Evolutionary conservation across 495 filamentous ascomycete genomes (phyloP).

Genomic region (Aspergillus biplanus): DNA sequence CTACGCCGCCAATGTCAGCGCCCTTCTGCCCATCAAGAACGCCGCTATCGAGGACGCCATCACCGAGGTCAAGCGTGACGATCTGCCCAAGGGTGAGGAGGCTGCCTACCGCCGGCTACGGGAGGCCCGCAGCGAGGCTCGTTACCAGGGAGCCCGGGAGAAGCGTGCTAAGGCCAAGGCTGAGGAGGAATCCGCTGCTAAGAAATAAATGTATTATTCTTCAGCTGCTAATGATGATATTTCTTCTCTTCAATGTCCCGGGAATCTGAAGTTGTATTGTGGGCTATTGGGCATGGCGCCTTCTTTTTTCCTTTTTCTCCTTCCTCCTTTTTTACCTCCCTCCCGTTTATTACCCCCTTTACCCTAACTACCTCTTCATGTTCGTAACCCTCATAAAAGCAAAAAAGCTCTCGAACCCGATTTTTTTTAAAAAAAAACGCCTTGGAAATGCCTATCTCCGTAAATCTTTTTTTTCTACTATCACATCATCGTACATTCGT

Average conservation of each 20-base stretch:
- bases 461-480: neutral
- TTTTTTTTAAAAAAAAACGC: slow-evolving; percentile 47
- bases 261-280: slow-evolving; percentile 44
- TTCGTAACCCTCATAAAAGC: slow-evolving; percentile 21
- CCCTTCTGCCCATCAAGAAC: slow-evolving; percentile 73
- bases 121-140: slow-evolving; percentile 81
- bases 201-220: slow-evolving; percentile 76
- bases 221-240: slow-evolving; percentile 52
- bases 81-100: slow-evolving; percentile 76
- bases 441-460: slow-evolving; percentile 23
- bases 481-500: neutral
- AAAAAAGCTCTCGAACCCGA: slow-evolving; percentile 48
- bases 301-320: slow-evolving; percentile 27
- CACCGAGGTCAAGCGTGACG: slow-evolving; percentile 79
- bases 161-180: slow-evolving; percentile 94
- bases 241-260: slow-evolving; percentile 44
- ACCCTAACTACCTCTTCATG: slow-evolving; percentile 37
- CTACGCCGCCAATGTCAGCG: slow-evolving; percentile 56
- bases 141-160: slow-evolving; percentile 79
- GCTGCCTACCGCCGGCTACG: slow-evolving; percentile 85
- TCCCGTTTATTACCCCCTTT: slow-evolving; percentile 25
- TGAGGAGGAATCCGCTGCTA: slow-evolving; percentile 83
- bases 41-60: slow-evolving; percentile 58
- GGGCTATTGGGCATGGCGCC: slow-evolving; percentile 45
- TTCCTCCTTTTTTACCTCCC: slow-evolving; percentile 29